A percentile compares a stretch with the other conserved stretches of the same genome.
These are phyloP conservation scores for Erodium chrysanthum DNA, from an alignment of 441 rosid species.

Conservation along the genomic window DNA sequence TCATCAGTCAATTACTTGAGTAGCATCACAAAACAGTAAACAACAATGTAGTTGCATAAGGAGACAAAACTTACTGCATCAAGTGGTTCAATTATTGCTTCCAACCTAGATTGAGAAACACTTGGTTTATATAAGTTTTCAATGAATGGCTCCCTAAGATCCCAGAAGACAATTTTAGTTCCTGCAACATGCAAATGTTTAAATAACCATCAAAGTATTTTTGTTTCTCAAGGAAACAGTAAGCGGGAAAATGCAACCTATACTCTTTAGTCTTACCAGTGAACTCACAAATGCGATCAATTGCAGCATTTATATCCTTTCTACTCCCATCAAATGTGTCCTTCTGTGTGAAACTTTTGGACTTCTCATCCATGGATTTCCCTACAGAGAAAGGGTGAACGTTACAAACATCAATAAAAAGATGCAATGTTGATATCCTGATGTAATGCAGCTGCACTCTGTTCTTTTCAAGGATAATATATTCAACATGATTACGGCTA, in stretches of 20 bases:
- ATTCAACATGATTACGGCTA: not conserved
- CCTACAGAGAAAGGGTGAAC: slow-evolving; percentile 30
- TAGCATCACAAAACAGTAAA: not conserved
- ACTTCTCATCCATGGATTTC: slow-evolving; percentile 56
- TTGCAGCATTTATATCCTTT: slow-evolving; percentile 78
- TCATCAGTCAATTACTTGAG: not conserved
- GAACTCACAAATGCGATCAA: slow-evolving; percentile 78
- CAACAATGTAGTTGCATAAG: not conserved
- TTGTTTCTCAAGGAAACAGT: slow-evolving; percentile 11
- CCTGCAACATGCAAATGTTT: slow-evolving; percentile 39
- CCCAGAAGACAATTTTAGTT: slow-evolving; percentile 83
- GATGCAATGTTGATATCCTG: not conserved
- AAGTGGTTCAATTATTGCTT: slow-evolving; percentile 70
- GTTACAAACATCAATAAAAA: slow-evolving; percentile 2
- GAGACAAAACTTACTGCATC: slow-evolving; percentile 44
- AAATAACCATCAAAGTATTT: slow-evolving; percentile 14
- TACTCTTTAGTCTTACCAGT: slow-evolving; percentile 41
- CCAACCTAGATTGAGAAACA: slow-evolving; percentile 72
- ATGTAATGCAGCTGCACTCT: not conserved
- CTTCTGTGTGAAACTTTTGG: slow-evolving; percentile 56
- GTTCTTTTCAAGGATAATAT: not conserved
- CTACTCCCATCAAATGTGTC: slow-evolving; percentile 80
- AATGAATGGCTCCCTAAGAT: slow-evolving; percentile 77
- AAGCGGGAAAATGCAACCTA: slow-evolving; percentile 7
- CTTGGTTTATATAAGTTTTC: slow-evolving; percentile 73